Evolutionary conservation across 116 monocot species (phyloP).

Genomic region (Iris pallida): DNA sequence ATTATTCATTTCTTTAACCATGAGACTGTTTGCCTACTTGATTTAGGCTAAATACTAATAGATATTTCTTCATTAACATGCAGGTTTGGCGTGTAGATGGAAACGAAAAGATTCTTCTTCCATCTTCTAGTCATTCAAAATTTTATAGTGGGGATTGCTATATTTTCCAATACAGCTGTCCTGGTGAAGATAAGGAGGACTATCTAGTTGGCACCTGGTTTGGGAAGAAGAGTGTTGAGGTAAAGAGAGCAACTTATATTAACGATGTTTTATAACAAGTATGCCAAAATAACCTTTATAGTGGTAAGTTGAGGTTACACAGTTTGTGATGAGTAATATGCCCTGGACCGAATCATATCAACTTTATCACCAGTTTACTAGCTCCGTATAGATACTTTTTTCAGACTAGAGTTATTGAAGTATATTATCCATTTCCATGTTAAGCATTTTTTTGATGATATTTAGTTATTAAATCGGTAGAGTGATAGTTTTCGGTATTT

Average conservation of each 20-base stretch:
- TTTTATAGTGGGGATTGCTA: constrained; percentile 98
- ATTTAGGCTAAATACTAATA: background rate
- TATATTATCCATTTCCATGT: too few species aligned
- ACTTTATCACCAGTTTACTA: too few species aligned
- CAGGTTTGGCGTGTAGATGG: constrained; percentile 94
- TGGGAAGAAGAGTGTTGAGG: constrained; percentile 87
- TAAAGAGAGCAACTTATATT: constrained; percentile 7
- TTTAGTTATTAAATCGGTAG: too few species aligned
- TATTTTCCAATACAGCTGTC: constrained; percentile 92
- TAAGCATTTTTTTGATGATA: too few species aligned
- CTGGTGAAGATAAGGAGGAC: constrained; percentile 85
- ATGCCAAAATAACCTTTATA: background rate
- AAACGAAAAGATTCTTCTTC: constrained; percentile 61
- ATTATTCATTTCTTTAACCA: background rate
- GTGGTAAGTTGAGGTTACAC: too few species aligned
- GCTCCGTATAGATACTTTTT: too few species aligned
- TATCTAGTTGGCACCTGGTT: constrained; percentile 96
- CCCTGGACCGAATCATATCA: too few species aligned
- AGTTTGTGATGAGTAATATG: too few species aligned
- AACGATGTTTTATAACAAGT: background rate
- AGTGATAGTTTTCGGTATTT: too few species aligned
- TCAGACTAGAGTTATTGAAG: too few species aligned
- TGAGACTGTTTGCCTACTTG: constrained; percentile 3
- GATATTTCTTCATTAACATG: background rate
- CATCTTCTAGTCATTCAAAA: constrained; percentile 78